A percentile compares a stretch with the other conserved stretches of the same genome.
These are phyloP conservation scores for Berberis vulgaris DNA, from an alignment of 164 flowering plant genomes.

Conservation along the genomic window DNA sequence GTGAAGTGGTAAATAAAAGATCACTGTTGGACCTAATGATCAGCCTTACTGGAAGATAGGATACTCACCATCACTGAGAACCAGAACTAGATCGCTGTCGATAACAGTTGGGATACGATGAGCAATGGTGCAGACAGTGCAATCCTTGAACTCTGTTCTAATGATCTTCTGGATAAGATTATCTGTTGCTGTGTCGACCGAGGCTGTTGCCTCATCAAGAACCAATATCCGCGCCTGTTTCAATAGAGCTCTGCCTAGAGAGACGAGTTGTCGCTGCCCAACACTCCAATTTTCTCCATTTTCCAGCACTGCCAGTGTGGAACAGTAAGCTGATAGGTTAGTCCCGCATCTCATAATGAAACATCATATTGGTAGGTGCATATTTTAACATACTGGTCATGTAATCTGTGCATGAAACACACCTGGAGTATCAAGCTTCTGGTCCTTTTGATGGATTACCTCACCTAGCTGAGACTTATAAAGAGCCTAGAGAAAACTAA, in stretches of 20 bases:
- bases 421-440: slow-evolving; percentile 89
- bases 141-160: slow-evolving; percentile 72
- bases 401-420: slow-evolving; percentile 3
- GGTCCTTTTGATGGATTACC: slow-evolving; percentile 63
- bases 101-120: slow-evolving; percentile 97
- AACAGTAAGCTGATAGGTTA: not conserved
- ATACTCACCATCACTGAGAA: slow-evolving; percentile 91
- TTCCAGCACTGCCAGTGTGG: slow-evolving; percentile 58
- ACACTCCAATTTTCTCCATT: slow-evolving; percentile 99
- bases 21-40: no score
- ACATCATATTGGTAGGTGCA: not conserved
- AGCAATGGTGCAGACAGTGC: slow-evolving; percentile 96
- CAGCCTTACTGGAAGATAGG: no score
- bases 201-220: slow-evolving; percentile 97
- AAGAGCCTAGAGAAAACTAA: slow-evolving; percentile 54
- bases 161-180: slow-evolving; percentile 90
- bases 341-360: not conserved
- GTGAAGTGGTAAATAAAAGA: no score
- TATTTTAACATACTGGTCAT: not conserved
- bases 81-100: slow-evolving; percentile 92
- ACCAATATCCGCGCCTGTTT: slow-evolving; percentile 88
- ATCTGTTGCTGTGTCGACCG: slow-evolving; percentile 95
- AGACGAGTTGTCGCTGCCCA: slow-evolving; percentile 94
- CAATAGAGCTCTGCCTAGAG: slow-evolving; percentile 84
- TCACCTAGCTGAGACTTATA: slow-evolving; percentile 95